These are phyloP conservation scores for Eucalyptus curtisii DNA, from an alignment of 345 rosid genomes.

Conservation along the genomic window DNA sequence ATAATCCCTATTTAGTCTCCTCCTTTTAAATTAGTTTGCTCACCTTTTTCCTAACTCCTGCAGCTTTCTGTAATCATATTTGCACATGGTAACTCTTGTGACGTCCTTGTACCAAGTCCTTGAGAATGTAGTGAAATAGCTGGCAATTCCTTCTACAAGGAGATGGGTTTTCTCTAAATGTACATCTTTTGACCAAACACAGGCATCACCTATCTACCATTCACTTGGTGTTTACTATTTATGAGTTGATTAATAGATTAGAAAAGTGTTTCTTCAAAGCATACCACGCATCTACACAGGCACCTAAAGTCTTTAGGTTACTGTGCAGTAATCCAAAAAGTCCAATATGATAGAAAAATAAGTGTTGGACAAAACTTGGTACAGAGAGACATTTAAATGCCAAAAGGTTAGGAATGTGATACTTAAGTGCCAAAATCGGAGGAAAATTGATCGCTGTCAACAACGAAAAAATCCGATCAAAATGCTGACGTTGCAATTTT, in stretches of 20 bases:
- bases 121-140: background rate
- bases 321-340: background rate
- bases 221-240: background rate
- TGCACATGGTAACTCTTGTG: background rate
- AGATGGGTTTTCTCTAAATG: background rate
- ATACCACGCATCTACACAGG: background rate
- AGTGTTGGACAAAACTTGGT: too few relatives aligned
- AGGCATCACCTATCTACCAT: background rate
- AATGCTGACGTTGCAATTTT: too few relatives aligned
- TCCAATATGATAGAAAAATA: background rate
- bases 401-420: fast-evolving
- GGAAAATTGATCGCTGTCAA: fast-evolving
- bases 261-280: background rate
- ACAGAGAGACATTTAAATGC: fast-evolving
- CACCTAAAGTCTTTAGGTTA: background rate
- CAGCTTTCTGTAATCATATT: background rate
- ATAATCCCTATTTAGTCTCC: background rate
- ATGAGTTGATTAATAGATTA: background rate
- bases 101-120: background rate
- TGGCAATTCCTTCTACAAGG: background rate
- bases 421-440: fast-evolving
- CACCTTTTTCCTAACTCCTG: background rate
- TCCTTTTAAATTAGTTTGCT: background rate
- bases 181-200: background rate
- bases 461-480: fast-evolving